phyloP scores from a whole-genome alignment of 2,329 filamentous ascomycete genomes.

The Plenodomus biglobosus region DNA sequence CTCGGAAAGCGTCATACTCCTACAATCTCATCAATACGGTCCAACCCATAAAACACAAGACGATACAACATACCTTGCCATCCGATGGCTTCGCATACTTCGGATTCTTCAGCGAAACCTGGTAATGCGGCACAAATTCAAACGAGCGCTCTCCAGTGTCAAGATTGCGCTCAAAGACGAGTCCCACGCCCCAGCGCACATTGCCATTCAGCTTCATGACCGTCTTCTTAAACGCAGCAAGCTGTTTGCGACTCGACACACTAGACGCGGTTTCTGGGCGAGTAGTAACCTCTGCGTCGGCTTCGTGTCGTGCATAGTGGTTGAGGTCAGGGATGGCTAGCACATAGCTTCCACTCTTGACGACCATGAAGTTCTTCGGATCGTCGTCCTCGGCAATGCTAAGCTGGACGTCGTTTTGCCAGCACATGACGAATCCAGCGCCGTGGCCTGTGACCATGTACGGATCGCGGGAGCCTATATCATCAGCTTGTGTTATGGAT shows the following conservation, averaged over 20 bases:
- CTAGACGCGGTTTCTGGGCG: constrained; percentile 58
- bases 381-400: constrained; percentile 82
- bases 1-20: constrained; percentile 87
- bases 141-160: constrained; percentile 74
- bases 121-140: constrained; percentile 88
- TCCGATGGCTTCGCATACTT: constrained; percentile 64
- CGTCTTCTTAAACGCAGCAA: constrained; percentile 94
- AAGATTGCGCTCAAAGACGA: constrained; percentile 88
- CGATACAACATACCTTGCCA: constrained; percentile 43
- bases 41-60: not conserved
- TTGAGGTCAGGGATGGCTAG: constrained; percentile 93
- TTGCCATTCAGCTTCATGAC: constrained; percentile 98
- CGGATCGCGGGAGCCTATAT: constrained; percentile 73
- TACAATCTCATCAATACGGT: constrained; percentile 33
- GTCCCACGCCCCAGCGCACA: constrained; percentile 86
- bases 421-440: constrained; percentile 97
- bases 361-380: constrained; percentile 89
- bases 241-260: constrained; percentile 67
- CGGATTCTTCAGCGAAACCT: constrained; percentile 82
- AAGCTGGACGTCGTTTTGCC: constrained; percentile 91
- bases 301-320: constrained; percentile 73
- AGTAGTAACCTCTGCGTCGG: constrained; percentile 53
- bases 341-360: constrained; percentile 93
- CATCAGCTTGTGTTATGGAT: constrained; percentile 9
- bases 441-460: constrained; percentile 91